Evolutionary conservation across 179 eudicot species (phyloP), one percentile per base, ranked within the genome.

Genomic region (Vitellaria paradoxa): DNA sequence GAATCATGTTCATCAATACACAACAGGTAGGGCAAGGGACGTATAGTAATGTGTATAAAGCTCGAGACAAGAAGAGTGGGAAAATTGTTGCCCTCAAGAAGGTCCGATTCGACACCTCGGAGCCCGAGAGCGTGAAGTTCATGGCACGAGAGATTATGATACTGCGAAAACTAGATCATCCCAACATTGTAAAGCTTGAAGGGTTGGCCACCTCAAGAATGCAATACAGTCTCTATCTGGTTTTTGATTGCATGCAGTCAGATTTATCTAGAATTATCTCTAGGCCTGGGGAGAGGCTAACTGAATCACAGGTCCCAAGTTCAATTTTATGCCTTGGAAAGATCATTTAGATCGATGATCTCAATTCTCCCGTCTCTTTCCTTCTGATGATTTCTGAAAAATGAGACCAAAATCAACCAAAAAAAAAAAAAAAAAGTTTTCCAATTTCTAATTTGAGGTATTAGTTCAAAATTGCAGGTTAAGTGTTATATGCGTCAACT

Each of bases 121-220:
- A 84, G 55, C 84, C 87, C 8, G 87, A 84, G 74, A 86, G 89
- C 45, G 76, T 84, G 15, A 84, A 86, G 40, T 86, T 86, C 55
- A 86, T 86, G 89, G 87, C 89, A 0, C 74, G 89, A 71, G 89
- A 86, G 70, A 86, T 86, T 49, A 78, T 73, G 78, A 78, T 86
- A 30, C 50, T 86, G n/a, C 85, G 67, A 55, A 80, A 78, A 59
- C 78, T 86, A 37, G 87, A 86, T 77, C 89, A 86, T 68, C 89
- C 89, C 6, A 86, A 86, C 70, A 82, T 86, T 17, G 73, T 86
- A 42, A 86, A 86, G 76, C 89, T 86, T 40, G 79, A 82, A 82
- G 89, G 89, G 11, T 46, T 84, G 60, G 87, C 87, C 73, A 86
- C 87, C 26, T 86, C 89, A 50, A 80, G 89, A 74, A 84, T 86